phyloP scores from a whole-genome alignment of 371 early-diverging fungal species.

The Rhizopus sp. region DNA sequence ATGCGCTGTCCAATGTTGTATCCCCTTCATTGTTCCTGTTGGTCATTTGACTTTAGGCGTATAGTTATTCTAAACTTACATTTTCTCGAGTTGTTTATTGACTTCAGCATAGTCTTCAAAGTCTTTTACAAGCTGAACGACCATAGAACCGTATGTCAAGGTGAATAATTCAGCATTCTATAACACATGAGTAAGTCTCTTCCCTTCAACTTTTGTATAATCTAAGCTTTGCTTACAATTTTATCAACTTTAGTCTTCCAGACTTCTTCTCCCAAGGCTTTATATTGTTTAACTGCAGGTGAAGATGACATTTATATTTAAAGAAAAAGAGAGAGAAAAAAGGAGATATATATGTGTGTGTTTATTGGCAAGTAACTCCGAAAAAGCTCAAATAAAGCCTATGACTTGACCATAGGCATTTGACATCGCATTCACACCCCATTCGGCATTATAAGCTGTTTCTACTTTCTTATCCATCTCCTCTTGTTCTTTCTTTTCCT shows the following conservation, averaged over 20 bases:
- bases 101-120: conserved; percentile 91
- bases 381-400: not conserved
- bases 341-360: not conserved
- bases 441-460: conserved; percentile 30
- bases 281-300: conserved; percentile 66
- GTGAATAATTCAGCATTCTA: conserved; percentile 96
- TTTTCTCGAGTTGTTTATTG: conserved; percentile 95
- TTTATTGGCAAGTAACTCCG: not conserved
- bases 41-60: no score
- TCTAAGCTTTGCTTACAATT: conserved; percentile 64
- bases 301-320: conserved; percentile 37
- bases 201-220: not conserved
- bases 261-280: conserved; percentile 87
- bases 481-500: conserved; percentile 20
- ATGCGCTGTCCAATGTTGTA: conserved; percentile 95
- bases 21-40: conserved; percentile 65
- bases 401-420: conserved; percentile 37
- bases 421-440: conserved; percentile 30
- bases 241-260: conserved; percentile 95
- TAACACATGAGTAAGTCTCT: no score
- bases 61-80: conserved; percentile 54
- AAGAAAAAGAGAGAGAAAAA: not conserved
- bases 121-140: conserved; percentile 93
- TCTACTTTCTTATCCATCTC: conserved; percentile 23
- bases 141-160: conserved; percentile 96